A percentile compares a stretch with the other conserved stretches of the same genome.
These are phyloP conservation scores for Pseudocercospora cruenta DNA, from an alignment of 2,329 filamentous ascomycete genomes.

Conservation along the genomic window DNA sequence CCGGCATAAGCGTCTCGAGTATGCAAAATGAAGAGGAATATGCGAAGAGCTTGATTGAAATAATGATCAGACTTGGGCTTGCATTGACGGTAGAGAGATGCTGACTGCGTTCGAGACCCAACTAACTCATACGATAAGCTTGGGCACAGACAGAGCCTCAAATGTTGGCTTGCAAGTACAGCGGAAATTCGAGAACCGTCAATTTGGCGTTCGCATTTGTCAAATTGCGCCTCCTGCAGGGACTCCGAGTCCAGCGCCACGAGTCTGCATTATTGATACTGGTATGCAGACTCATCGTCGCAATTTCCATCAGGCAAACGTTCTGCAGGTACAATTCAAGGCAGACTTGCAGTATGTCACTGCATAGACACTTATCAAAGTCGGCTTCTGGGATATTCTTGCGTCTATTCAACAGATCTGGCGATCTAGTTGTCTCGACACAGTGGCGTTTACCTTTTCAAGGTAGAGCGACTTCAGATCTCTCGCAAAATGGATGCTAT, in stretches of 20 bases:
- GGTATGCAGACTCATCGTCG: background rate
- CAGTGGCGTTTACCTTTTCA: background rate
- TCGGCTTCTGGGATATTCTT: background rate
- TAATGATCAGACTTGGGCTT: background rate
- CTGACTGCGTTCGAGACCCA: background rate
- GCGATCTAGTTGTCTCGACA: background rate
- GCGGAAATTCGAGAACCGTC: background rate
- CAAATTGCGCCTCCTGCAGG: slow-evolving; percentile 1
- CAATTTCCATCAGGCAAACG: background rate
- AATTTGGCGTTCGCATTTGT: background rate
- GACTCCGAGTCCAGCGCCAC: background rate
- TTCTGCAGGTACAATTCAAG: background rate
- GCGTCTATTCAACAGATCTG: background rate
- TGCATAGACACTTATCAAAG: background rate
- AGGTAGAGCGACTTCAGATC: background rate
- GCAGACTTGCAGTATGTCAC: background rate
- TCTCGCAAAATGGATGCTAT: background rate
- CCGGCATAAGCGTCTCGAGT: background rate
- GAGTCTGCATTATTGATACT: background rate
- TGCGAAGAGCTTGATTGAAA: background rate
- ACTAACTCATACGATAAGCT: background rate
- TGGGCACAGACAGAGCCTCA: background rate
- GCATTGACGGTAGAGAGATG: background rate
- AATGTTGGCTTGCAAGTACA: background rate
- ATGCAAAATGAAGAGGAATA: background rate